Evolutionary conservation across 371 early-diverging fungal species (phyloP), one percentile per base, ranked within the genome.

Genomic region (Syncephalastrum sp.): DNA sequence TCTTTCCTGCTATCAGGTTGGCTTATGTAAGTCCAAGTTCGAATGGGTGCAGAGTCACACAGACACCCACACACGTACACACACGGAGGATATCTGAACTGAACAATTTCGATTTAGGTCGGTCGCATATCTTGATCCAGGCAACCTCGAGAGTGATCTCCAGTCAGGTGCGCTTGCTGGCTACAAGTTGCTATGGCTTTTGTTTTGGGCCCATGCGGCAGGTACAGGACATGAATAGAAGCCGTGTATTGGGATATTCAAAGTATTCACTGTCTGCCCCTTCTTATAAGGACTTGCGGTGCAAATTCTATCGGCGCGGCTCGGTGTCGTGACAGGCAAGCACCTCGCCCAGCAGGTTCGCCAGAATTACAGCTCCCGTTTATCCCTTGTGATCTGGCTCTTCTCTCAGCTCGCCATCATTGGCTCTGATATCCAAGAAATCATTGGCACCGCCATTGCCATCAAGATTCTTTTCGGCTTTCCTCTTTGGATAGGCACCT

Each of bases 381-480:
- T 83, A 48, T 69, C 82, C 0, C 42, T 65, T 2, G 63, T 75
- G 33, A 60, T 89, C 15, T 90, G 86, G 83, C 41, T 72, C 15
- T 79, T 86, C 61, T 79, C 82, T 14, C 90, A 90, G 59, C 54
- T 84, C n/a, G 91, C 89, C 23, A 87, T 90, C 46, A 86, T 90
- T 46, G 88, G 86, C 3, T 78, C 84, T 0, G 91, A 90, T 64
- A 82, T 89, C 43, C 77, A 83, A 47, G 89, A 90, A 64, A 86
- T 89, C 27, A 81, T 90, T 17, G 91, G 91, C n/a, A 87, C 88
- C 8, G 89, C 91, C 2, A 84, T 89, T n/a, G 89, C 88, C 25
- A 61, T 90, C 43, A 78, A 86, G 29, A 82, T 90, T 6, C 65
- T 90, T 17, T 77, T 89, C 21, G 59, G 70, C 19, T 56, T 87